Evolutionary conservation across 2,329 filamentous ascomycete genomes (phyloP).

Genomic region (Epichloe coenophiala): DNA sequence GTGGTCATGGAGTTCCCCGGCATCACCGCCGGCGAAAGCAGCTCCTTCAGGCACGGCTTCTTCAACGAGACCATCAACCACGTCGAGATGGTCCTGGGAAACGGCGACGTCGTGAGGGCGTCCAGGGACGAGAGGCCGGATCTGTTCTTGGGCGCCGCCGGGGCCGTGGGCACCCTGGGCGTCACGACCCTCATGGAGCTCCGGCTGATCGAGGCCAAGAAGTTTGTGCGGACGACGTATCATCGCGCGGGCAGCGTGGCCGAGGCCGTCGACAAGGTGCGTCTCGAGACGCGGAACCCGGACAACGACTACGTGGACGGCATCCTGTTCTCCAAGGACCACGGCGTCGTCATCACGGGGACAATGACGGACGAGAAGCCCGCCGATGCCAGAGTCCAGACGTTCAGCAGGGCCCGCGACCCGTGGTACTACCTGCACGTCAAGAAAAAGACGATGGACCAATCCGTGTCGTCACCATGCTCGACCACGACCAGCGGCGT

Average conservation of each 20-base stretch:
- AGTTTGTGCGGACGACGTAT: slow-evolving; percentile 51
- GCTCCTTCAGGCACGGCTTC: slow-evolving; percentile 56
- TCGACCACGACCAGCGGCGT: slow-evolving; percentile 6
- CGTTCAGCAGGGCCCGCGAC: slow-evolving; percentile 45
- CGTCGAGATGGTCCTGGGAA: slow-evolving; percentile 57
- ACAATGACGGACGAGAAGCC: slow-evolving; percentile 42
- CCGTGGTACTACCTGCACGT: slow-evolving; percentile 71
- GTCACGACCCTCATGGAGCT: slow-evolving; percentile 55
- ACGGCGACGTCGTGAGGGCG: slow-evolving; percentile 47
- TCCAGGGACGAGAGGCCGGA: slow-evolving; percentile 32
- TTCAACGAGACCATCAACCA: slow-evolving; percentile 51
- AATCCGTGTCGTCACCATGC: background rate
- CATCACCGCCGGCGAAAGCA: slow-evolving; percentile 61
- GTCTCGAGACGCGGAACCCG: slow-evolving; percentile 28
- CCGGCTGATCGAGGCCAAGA: slow-evolving; percentile 43
- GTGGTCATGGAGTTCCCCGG: slow-evolving; percentile 65
- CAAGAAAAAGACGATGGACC: slow-evolving; percentile 28
- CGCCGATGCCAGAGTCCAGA: slow-evolving; percentile 30
- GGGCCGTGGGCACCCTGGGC: slow-evolving; percentile 55
- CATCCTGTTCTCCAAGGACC: slow-evolving; percentile 48
- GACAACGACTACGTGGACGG: slow-evolving; percentile 60
- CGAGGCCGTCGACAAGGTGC: slow-evolving; percentile 34
- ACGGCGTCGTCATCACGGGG: slow-evolving; percentile 55
- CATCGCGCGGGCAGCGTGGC: slow-evolving; percentile 35
- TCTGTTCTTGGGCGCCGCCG: slow-evolving; percentile 52